Conservation (phyloP, 1,139 yeast genomes). For the Yamadazyma kanchanaburiensis region DNA sequence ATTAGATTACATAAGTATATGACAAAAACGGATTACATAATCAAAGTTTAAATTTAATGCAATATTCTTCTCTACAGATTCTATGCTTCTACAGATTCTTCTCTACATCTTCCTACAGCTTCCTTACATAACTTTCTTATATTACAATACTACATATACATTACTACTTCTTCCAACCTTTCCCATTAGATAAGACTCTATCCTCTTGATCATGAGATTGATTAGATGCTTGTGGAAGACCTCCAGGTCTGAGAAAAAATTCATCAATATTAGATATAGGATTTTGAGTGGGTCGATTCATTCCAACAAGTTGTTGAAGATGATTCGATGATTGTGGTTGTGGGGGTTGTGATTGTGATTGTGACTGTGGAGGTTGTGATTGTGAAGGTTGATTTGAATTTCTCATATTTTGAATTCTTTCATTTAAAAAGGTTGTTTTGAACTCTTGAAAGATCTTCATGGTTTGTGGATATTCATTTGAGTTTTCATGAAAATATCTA, state of each 20-base stretch:
- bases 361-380: slow-evolving; percentile 1
- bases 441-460: slow-evolving; percentile 48
- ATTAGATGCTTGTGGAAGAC: slow-evolving; percentile 7
- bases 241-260: slow-evolving; percentile 21
- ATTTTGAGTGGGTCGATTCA: slow-evolving; percentile 9
- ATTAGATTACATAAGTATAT: no score
- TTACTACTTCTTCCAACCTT: no score
- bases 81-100: no score
- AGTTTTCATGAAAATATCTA: slow-evolving; percentile 43
- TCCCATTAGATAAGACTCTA: slow-evolving; percentile 4
- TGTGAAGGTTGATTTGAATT: no score
- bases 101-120: no score
- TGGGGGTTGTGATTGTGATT: slow-evolving; percentile 1
- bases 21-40: no score
- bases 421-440: slow-evolving; percentile 49
- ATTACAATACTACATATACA: no score
- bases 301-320: background rate
- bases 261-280: slow-evolving; percentile 31
- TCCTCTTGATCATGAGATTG: slow-evolving; percentile 4
- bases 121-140: no score
- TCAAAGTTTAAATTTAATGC: no score
- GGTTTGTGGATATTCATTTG: slow-evolving; percentile 47
- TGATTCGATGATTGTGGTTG: background rate
- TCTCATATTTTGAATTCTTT: slow-evolving; percentile 37
- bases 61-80: no score